Conservation (phyloP, 495 filamentous ascomycete genomes). For the Talaromyces liani region DNA sequence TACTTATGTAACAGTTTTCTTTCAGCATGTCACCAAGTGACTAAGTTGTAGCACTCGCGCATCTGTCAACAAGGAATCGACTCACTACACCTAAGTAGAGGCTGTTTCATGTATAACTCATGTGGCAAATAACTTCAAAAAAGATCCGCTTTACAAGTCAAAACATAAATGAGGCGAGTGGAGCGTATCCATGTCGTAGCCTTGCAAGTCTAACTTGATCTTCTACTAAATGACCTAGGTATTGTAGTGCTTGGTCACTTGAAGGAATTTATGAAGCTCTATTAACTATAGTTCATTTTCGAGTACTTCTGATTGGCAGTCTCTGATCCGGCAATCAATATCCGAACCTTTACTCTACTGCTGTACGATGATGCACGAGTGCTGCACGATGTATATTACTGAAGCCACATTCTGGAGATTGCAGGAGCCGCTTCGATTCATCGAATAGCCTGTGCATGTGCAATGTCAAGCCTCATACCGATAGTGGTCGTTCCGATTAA, state of each 20-base stretch:
- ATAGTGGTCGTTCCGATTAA: not conserved
- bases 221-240: not conserved
- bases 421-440: not conserved
- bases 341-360: not conserved
- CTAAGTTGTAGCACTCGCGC: not conserved
- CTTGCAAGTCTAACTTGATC: not conserved
- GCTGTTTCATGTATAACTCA: not conserved
- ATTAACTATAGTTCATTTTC: not conserved
- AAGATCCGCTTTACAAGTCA: not conserved
- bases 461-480: not conserved
- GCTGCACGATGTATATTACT: not conserved
- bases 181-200: not conserved
- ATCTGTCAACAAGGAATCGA: not conserved
- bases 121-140: not conserved
- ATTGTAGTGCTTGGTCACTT: not conserved
- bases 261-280: not conserved
- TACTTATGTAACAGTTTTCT: not conserved
- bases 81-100: not conserved
- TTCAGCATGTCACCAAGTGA: not conserved
- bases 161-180: not conserved
- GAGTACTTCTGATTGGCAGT: not conserved
- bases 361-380: slow-evolving; percentile 1
- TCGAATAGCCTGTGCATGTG: not conserved
- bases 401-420: not conserved
- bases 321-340: not conserved